Evolutionary conservation across 1,139 yeast genomes (phyloP).

Genomic region (Fermentozyma sake): DNA sequence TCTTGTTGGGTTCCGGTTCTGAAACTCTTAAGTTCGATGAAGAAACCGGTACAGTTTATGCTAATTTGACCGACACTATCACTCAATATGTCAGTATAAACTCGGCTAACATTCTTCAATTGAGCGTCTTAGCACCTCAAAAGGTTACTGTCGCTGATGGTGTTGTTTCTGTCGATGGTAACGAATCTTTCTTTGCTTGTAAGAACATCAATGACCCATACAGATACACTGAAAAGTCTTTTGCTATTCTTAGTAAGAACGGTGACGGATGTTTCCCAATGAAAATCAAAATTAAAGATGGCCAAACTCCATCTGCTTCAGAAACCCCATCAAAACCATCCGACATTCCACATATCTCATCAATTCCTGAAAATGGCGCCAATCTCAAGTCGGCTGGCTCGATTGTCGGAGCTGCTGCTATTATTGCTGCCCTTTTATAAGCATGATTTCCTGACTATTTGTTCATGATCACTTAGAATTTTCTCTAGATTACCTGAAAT

Average conservation of each 20-base stretch:
- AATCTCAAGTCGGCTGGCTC: too few relatives aligned
- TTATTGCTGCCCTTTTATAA: too few relatives aligned
- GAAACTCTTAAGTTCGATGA: slow-evolving; percentile 6
- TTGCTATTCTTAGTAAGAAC: slow-evolving; percentile 17
- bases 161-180: slow-evolving; percentile 25
- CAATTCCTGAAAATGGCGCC: too few relatives aligned
- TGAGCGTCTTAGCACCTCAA: slow-evolving; percentile 13
- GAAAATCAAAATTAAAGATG: slow-evolving; percentile 11
- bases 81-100: slow-evolving; percentile 5
- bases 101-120: slow-evolving; percentile 7
- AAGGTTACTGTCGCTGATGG: slow-evolving; percentile 17
- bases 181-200: slow-evolving; percentile 34
- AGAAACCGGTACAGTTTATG: slow-evolving; percentile 1
- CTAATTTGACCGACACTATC: slow-evolving; percentile 2
- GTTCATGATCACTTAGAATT: too few relatives aligned
- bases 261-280: slow-evolving; percentile 17
- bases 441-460: too few relatives aligned
- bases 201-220: slow-evolving; percentile 42
- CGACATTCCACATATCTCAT: too few relatives aligned
- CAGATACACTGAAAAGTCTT: slow-evolving; percentile 26
- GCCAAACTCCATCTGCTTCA: slow-evolving; percentile 1
- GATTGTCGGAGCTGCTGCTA: too few relatives aligned
- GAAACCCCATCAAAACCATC: slow-evolving; percentile 1
- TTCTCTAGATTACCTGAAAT: too few relatives aligned
- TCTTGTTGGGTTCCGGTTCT: slow-evolving; percentile 26